Evolutionary conservation across 1,284 basidiomycete species (phyloP), one percentile per base, ranked within the genome.

Genomic region (Golubevia sp.): DNA sequence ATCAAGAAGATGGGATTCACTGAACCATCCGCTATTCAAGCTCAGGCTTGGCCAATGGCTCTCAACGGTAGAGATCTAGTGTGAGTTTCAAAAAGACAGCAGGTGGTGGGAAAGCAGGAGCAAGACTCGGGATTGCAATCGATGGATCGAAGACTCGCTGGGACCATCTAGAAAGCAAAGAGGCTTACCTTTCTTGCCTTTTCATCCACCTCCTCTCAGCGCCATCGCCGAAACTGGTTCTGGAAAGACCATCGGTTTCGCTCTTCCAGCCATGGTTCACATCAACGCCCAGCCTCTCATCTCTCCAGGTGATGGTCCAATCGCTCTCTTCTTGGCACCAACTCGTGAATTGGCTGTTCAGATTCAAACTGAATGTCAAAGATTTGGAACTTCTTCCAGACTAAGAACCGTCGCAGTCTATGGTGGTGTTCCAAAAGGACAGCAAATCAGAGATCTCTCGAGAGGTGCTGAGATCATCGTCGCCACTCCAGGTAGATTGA

Each of bases 21-120:
- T 49, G 67, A 69, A 56, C 84, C 84, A 2, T 79, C 84, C 4
- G 61, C 83, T 34, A 83, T 85, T 61, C 84, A 85, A 73, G 64
- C 73, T 7, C 84, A 85, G 64, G 82, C 85, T 7, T 86, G 85
- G 85, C 85, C 85, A 15, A 85, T 86, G 77, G 85, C 85, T 11
- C 77, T 85, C 50, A 79, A 74, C 58, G 85, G 85, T 70, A 83
- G 85, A 24, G 77, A 79, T 59, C 68, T 79, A 63, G 77, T 79
- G n/a, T n/a, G n/a, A n/a, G n/a, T n/a, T n/a, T n/a, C n/a, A n/a
- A n/a, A n/a, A n/a, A n/a, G n/a, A n/a, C n/a, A n/a, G n/a, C n/a
- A n/a, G n/a, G n/a, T n/a, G n/a, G n/a, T n/a, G n/a, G n/a, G n/a
- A n/a, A n/a, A n/a, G n/a, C n/a, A n/a, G n/a, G n/a, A n/a, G n/a